Percentiles rank a stretch among this genome's conserved stretches.
phyloP scores from a whole-genome alignment of 129 eudicot genomes.

The Tagetes patula region DNA sequence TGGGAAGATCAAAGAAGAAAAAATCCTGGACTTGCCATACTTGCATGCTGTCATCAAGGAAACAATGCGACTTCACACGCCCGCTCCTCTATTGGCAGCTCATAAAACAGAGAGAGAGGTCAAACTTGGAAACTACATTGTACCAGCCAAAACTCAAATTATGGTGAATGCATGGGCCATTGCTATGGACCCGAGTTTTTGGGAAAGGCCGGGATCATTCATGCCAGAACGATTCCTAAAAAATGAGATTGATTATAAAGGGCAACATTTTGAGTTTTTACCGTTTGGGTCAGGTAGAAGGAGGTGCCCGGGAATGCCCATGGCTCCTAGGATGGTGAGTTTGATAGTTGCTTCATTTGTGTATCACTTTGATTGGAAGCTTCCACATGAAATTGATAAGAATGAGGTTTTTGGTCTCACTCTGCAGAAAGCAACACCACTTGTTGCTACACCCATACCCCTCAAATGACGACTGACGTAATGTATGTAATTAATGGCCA shows the following conservation, averaged over 20 bases:
- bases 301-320: constrained; percentile 4
- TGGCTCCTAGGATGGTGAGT: constrained; percentile 7
- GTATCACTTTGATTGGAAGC: constrained; percentile 13
- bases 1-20: not conserved
- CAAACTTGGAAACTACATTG: not conserved
- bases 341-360: constrained; percentile 10
- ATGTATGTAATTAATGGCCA: too few species aligned
- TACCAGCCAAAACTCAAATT: not conserved
- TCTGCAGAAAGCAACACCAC: constrained; percentile 7
- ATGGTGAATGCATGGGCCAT: not conserved
- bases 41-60: not conserved
- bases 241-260: not conserved
- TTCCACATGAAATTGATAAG: constrained; percentile 12
- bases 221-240: not conserved
- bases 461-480: too few species aligned
- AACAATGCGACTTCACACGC: constrained; percentile 3
- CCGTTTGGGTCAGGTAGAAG: constrained; percentile 4
- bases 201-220: not conserved
- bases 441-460: constrained; percentile 4
- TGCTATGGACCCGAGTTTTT: not conserved
- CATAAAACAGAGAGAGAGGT: not conserved
- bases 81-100: not conserved
- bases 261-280: not conserved
- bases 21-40: constrained; percentile 3
- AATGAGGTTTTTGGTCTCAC: constrained; percentile 7